phyloP scores from a whole-genome alignment of 2,329 filamentous ascomycete species.

The Colletotrichum euphorbiae region DNA sequence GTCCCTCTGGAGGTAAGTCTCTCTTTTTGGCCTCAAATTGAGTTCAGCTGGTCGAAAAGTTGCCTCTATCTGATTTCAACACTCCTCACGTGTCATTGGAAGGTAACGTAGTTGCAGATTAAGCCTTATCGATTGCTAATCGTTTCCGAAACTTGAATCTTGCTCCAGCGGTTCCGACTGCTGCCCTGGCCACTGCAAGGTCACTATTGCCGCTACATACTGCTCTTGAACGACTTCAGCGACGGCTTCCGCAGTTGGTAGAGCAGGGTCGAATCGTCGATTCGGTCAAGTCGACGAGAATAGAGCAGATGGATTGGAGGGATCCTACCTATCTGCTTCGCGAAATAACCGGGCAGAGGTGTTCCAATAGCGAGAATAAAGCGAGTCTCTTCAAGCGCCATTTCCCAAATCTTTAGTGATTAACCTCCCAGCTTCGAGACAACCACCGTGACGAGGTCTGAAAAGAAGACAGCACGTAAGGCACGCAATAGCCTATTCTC shows the following conservation, averaged over 20 bases:
- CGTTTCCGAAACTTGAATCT: not conserved
- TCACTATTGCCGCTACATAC: slow-evolving; percentile 3
- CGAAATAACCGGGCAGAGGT: not conserved
- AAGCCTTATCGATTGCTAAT: not conserved
- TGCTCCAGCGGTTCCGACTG: slow-evolving; percentile 2
- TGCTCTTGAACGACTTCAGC: not conserved
- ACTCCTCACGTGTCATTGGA: no score
- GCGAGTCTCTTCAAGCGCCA: no score
- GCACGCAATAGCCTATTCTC: no score
- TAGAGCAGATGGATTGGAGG: not conserved
- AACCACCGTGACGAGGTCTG: no score
- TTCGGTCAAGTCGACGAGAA: not conserved
- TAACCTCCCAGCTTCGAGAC: no score
- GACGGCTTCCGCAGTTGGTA: no score
- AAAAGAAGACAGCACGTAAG: no score
- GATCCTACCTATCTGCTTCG: not conserved
- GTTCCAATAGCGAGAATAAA: not conserved
- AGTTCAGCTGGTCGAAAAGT: no score
- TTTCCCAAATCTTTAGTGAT: no score
- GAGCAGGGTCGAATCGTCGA: not conserved
- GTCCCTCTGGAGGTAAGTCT: not conserved
- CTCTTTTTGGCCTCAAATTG: no score
- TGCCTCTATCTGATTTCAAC: no score
- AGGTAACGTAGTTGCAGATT: no score
- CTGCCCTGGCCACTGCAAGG: slow-evolving; percentile 5